Evolutionary conservation across 169 alveolate genomes (phyloP).

Genomic region (Eimeria praecox): DNA sequence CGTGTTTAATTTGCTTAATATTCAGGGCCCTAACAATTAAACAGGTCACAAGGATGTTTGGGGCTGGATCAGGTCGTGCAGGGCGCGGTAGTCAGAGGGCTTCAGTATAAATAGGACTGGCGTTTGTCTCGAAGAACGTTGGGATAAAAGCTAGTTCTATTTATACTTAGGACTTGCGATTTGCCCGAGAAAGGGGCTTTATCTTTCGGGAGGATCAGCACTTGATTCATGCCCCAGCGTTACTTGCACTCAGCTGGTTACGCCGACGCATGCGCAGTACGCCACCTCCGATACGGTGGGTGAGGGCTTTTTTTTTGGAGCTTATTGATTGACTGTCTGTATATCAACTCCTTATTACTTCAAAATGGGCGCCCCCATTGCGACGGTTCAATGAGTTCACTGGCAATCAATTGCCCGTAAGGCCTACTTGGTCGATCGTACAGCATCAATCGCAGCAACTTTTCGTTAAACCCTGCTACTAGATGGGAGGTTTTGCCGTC

Average conservation of each 20-base stretch:
- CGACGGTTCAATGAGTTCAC: not conserved
- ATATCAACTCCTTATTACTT: not conserved
- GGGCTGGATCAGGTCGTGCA: not conserved
- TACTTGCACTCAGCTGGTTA: not conserved
- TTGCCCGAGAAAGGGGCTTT: not conserved
- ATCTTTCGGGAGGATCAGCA: not conserved
- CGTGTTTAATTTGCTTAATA: not conserved
- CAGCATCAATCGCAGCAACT: not conserved
- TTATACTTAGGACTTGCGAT: not conserved
- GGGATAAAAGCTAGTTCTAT: not conserved
- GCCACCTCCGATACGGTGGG: not conserved
- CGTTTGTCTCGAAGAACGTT: not conserved
- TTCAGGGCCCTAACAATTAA: not conserved
- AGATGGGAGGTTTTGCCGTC: not conserved
- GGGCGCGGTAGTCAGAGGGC: not conserved
- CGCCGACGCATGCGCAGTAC: constrained; percentile 5
- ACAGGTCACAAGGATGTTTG: not conserved
- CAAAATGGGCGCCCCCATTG: not conserved
- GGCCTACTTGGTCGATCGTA: not conserved
- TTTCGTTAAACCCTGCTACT: not conserved
- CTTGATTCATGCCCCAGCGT: not conserved
- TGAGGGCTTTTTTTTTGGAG: not conserved
- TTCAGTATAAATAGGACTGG: not conserved
- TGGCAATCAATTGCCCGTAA: not conserved
- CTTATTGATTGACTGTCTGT: not conserved